phyloP scores from a whole-genome alignment of 139 green algal genomes.

The Bryopsis sp. region DNA sequence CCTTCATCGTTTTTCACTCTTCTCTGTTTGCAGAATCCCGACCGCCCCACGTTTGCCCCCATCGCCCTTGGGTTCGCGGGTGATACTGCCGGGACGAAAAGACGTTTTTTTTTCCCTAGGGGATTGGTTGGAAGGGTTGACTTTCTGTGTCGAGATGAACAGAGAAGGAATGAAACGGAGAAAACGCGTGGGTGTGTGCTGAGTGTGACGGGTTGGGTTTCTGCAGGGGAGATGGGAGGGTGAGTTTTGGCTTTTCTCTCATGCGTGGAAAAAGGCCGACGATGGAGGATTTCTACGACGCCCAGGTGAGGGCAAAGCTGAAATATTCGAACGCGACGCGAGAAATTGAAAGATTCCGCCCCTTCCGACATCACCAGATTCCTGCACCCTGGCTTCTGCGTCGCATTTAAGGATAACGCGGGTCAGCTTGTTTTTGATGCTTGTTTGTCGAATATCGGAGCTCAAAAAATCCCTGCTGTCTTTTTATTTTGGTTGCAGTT shows the following conservation, averaged over 20 bases:
- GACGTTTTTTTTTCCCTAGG: too few species aligned
- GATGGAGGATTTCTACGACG: slow-evolving; percentile 78
- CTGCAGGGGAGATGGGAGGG: slow-evolving; percentile 56
- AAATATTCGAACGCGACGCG: not conserved
- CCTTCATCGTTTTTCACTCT: too few species aligned
- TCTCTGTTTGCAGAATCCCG: too few species aligned
- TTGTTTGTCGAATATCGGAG: too few species aligned
- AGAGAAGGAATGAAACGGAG: not conserved
- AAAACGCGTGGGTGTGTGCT: too few species aligned
- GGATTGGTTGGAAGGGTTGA: too few species aligned
- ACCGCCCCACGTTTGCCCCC: too few species aligned
- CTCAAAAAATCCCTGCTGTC: too few species aligned
- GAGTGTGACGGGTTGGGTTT: not conserved
- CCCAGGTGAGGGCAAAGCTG: slow-evolving; percentile 29
- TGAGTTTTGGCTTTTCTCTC: slow-evolving; percentile 56
- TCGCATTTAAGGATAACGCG: too few species aligned
- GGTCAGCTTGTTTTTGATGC: too few species aligned
- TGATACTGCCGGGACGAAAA: too few species aligned
- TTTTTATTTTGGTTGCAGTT: slow-evolving; percentile 32
- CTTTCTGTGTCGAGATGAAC: not conserved
- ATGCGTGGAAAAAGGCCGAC: slow-evolving; percentile 57
- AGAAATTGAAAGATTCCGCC: not conserved
- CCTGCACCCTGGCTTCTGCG: slow-evolving; percentile 18
- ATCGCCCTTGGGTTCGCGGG: too few species aligned
- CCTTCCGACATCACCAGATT: not conserved